Conservation (phyloP, 257 asterid genomes). For the Sherardia arvensis region DNA sequence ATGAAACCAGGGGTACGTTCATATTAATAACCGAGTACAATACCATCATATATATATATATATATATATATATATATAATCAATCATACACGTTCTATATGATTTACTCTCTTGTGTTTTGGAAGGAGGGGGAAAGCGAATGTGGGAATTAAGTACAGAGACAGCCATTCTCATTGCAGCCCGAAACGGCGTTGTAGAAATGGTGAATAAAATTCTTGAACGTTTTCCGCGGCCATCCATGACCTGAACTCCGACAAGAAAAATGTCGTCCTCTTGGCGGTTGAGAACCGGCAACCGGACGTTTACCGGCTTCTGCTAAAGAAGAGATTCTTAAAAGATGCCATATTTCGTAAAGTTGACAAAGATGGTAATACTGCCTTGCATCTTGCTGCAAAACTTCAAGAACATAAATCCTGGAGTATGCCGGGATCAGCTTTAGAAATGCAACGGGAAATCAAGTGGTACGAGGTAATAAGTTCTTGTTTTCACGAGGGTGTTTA, state of each 20-base stretch:
- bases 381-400: conserved; percentile 34
- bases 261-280: conserved; percentile 2
- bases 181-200: neutral
- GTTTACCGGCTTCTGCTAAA: neutral
- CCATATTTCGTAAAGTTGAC: conserved; percentile 23
- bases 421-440: neutral
- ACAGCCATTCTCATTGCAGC: conserved; percentile 6
- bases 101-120: too few relatives aligned
- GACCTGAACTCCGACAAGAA: neutral
- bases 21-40: too few relatives aligned
- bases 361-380: conserved; percentile 26
- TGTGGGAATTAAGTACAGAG: neutral
- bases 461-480: conserved; percentile 12
- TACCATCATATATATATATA: too few relatives aligned
- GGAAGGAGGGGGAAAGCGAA: too few relatives aligned
- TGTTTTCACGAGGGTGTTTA: too few relatives aligned
- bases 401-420: conserved; percentile 19
- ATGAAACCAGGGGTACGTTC: too few relatives aligned
- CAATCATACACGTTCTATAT: too few relatives aligned
- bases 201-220: conserved; percentile 1
- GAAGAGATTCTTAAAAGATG: neutral
- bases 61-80: too few relatives aligned
- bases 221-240: neutral
- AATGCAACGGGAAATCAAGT: conserved; percentile 10
- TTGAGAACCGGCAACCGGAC: conserved; percentile 4